Percentiles rank a stretch among this genome's conserved stretches.
Evolutionary conservation across 306 rosid species (phyloP).

Genomic region (Calophaca sinica): DNA sequence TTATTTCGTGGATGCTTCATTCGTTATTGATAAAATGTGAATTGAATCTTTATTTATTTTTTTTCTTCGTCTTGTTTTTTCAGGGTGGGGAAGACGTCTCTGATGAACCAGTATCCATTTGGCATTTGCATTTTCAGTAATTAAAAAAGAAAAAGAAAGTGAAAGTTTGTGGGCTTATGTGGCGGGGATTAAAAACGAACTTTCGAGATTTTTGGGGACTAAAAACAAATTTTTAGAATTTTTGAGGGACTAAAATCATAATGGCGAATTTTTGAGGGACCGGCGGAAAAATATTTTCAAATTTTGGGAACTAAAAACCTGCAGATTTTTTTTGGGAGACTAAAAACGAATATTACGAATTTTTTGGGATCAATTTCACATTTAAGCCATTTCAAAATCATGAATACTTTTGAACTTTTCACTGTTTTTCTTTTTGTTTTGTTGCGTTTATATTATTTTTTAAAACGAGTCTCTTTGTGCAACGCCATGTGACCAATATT

Average conservation of each 20-base stretch:
- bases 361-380: too few species aligned
- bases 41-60: constrained; percentile 4
- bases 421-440: constrained; percentile 29
- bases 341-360: too few species aligned
- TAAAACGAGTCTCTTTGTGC: neutral
- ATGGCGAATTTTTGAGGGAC: too few species aligned
- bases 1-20: neutral
- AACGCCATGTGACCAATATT: neutral
- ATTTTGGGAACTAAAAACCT: too few species aligned
- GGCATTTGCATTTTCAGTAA: constrained; percentile 36
- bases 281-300: too few species aligned
- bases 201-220: too few species aligned
- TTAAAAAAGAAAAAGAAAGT: neutral
- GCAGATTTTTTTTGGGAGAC: too few species aligned
- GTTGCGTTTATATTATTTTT: too few species aligned
- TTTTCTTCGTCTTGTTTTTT: constrained; percentile 43
- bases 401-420: constrained; percentile 38
- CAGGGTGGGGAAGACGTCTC: constrained; percentile 95
- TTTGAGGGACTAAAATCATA: too few species aligned
- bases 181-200: too few species aligned
- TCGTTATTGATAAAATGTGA: neutral
- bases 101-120: constrained; percentile 92
- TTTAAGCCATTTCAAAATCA: constrained; percentile 35
- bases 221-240: too few species aligned
- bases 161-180: too few species aligned